Evolutionary conservation across 1,284 basidiomycete genomes (phyloP), one percentile per base, ranked within the genome.

Genomic region (Porodaedalea pini): DNA sequence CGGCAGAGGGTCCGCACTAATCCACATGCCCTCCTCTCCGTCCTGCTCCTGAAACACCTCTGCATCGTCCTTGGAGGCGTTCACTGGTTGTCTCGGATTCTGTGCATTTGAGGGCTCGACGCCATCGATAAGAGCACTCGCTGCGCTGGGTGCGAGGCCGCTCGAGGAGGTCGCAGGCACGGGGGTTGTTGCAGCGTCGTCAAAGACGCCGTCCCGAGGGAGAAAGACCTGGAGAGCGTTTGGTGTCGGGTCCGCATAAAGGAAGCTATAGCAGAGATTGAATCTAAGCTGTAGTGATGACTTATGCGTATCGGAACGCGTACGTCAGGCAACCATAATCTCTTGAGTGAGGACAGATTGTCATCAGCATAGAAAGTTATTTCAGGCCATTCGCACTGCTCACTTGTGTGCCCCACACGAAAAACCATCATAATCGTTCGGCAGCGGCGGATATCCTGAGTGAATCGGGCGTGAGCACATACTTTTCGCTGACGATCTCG

Each of bases 311-410:
- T 51, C 21, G 39, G 11, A 53, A 36, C 43, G 54, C 79, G 67
- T 71, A 90, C 88, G 90, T 92, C 62, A 93, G 69, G 69, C 90
- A 92, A 13, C 92, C 91, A 63, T 93, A 94, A 68, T 94, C 92
- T 67, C 85, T 89, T 66, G 19, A 57, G 31, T 19, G 58, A 41
- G 37, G 53, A 55, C 37, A 66, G 19, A 23, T 39, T 39, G 31
- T 19, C 19, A 57, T 59, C 19, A 50, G 40, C 49, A 23, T 57
- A 21, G 51, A 39, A 23, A 54, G 23, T 17, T 23, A 29, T 54
- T 31, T 44, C 47, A 25, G 39, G 32, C 21, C 41, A 41, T 34
- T 29, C 25, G 4, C 21, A 48, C 40, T 5, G 61, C 74, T 66
- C 66, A 89, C 84, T 85, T 90, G 71, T 93, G 90, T 53, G 88